Conservation (phyloP, 345 rosid species). For the Pistacia vera region DNA sequence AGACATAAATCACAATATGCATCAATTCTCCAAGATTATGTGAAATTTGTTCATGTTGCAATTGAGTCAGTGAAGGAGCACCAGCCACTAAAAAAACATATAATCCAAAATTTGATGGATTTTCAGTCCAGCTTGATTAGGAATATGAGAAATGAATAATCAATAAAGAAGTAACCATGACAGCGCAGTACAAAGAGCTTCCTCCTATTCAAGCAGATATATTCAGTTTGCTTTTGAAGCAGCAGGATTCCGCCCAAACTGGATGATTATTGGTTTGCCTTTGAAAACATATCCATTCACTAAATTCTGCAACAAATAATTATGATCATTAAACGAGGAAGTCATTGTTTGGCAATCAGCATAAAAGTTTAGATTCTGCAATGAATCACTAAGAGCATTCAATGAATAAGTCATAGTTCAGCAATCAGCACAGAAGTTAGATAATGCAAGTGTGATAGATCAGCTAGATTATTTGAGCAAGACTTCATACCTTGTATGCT, state of each 20-base stretch:
- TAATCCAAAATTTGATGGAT: not conserved
- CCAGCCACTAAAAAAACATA: not conserved
- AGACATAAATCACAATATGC: not conserved
- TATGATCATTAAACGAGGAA: not conserved
- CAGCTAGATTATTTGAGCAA: slow-evolving; percentile 1
- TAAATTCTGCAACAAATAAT: slow-evolving; percentile 60
- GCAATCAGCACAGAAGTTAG: not conserved
- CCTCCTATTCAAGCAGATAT: not conserved
- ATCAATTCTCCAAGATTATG: not conserved
- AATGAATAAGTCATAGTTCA: not conserved
- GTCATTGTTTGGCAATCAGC: not conserved
- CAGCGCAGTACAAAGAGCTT: slow-evolving; percentile 7
- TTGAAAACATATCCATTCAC: slow-evolving; percentile 81
- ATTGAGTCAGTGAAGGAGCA: not conserved
- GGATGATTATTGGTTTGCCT: slow-evolving; percentile 92
- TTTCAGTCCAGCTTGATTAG: not conserved
- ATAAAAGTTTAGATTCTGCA: slow-evolving; percentile 51
- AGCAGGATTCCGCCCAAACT: slow-evolving; percentile 76
- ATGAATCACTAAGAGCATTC: slow-evolving; percentile 1
- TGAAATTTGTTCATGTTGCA: not conserved
- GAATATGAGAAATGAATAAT: not conserved
- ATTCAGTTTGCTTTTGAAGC: slow-evolving; percentile 49
- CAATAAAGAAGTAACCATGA: slow-evolving; percentile 9
- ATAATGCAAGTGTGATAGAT: not conserved
- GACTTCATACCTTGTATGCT: not conserved